Evolutionary conservation across 1,284 basidiomycete species (phyloP), one percentile per base, ranked within the genome.

Genomic region (Ganoderma sinense): DNA sequence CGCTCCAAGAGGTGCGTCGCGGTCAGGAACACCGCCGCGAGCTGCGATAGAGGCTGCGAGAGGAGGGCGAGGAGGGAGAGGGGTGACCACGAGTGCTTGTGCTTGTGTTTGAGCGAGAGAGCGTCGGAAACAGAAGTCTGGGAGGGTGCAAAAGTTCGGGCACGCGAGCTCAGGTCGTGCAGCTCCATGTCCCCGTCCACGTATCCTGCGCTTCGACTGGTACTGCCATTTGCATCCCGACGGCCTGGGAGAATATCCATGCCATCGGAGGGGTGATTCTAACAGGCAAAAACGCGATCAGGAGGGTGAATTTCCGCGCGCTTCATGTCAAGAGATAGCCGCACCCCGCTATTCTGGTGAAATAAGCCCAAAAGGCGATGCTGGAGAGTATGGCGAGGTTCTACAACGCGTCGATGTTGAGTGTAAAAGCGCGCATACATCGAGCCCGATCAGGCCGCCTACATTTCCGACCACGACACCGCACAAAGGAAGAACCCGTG

Each of bases 331-430:
- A 41, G 7, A 6, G 40, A 55, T 39, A 81, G 45, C 86, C 77
- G 40, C 88, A 86, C 76, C 83, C 85, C 5, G 91, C 89, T 3
- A 91, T 90, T n/a, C 88, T 82, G 0, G 94, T 95, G 73, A 96
- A 94, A 78, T 97, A 97, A 8, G 92, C 91, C 56, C 97, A 81
- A 79, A 97, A 97, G 0, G 91, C 92, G 0, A 96, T 97, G 1
- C 95, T 93, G 23, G 90, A 93, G 23, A 97, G 86, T 68, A 97
- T 93, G 73, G 97, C 88, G 0, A 95, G 94, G 80, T 97, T 95
- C 83, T 86, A 59, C 16, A 43, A 2, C 31, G 58, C 36, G 31
- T 60, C 8, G n/a, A 26, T 14, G 14, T n/a, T 29, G 43, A 65
- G 20, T 29, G 55, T 58, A 64, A 67, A n/a, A 16, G 13, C 11